These are phyloP conservation scores for Senna siamea DNA, from an alignment of 306 rosid genomes.

Conservation along the genomic window DNA sequence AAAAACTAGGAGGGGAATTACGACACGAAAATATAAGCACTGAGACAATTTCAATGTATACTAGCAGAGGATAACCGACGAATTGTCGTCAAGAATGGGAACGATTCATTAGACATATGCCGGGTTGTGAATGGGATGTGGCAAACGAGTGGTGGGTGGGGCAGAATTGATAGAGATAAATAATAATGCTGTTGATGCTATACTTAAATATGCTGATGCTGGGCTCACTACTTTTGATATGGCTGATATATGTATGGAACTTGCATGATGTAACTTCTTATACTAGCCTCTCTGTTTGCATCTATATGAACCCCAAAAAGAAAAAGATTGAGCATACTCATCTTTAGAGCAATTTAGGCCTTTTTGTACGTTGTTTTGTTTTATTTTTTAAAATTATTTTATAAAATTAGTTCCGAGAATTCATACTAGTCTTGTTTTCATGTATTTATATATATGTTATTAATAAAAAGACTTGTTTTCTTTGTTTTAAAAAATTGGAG, in stretches of 20 bases:
- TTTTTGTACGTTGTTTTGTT: no score
- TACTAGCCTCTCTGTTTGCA: constrained; percentile 24
- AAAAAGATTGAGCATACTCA: not conserved
- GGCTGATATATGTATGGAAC: constrained; percentile 79
- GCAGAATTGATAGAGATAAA: constrained; percentile 68
- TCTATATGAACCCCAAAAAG: not conserved
- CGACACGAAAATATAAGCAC: constrained; percentile 28
- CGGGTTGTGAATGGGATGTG: constrained; percentile 89
- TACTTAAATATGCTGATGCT: constrained; percentile 82
- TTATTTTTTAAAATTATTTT: no score
- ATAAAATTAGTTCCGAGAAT: no score
- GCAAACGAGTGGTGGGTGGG: constrained; percentile 92
- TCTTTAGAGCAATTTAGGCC: not conserved
- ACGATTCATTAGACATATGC: constrained; percentile 69
- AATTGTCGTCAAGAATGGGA: constrained; percentile 58
- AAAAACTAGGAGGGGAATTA: constrained; percentile 38
- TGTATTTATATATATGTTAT: no score
- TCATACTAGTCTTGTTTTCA: no score
- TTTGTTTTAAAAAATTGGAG: no score
- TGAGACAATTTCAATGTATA: constrained; percentile 49
- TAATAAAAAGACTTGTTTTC: no score
- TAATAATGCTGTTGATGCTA: constrained; percentile 71
- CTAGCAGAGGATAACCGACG: constrained; percentile 47
- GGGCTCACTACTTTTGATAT: constrained; percentile 76
- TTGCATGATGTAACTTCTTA: not conserved